phyloP scores from a whole-genome alignment of 805 yeast genomes.

The Candida nonsorbophila region DNA sequence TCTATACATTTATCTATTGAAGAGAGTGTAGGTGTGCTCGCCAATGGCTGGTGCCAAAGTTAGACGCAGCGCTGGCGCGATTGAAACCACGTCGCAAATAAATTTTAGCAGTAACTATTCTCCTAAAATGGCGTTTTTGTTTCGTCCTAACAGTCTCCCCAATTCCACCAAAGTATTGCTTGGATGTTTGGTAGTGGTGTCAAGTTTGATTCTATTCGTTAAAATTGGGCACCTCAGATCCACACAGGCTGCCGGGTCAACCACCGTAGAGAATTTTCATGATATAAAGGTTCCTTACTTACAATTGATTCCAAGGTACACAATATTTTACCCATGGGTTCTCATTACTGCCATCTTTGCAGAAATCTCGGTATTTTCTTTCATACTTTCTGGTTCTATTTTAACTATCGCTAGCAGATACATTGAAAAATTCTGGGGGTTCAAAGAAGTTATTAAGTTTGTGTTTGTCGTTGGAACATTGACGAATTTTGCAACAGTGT shows the following conservation, averaged over 20 bases:
- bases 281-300: slow-evolving; percentile 49
- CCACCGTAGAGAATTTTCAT: slow-evolving; percentile 21
- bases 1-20: slow-evolving; percentile 3
- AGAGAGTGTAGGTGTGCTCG: too few relatives aligned
- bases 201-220: slow-evolving; percentile 15
- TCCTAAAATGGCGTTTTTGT: slow-evolving; percentile 6
- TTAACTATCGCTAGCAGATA: slow-evolving; percentile 39
- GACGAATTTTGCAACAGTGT: slow-evolving; percentile 51
- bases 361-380: slow-evolving; percentile 47
- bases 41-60: too few relatives aligned
- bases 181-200: slow-evolving; percentile 30
- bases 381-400: slow-evolving; percentile 31
- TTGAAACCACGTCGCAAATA: too few relatives aligned
- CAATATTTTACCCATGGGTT: slow-evolving; percentile 60
- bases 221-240: slow-evolving; percentile 12
- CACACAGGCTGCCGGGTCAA: slow-evolving; percentile 4
- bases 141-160: slow-evolving; percentile 27
- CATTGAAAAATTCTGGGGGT: slow-evolving; percentile 49
- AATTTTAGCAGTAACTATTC: too few relatives aligned
- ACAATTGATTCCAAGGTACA: slow-evolving; percentile 59
- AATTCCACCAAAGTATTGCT: slow-evolving; percentile 44
- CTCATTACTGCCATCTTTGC: slow-evolving; percentile 58
- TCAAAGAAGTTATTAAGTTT: slow-evolving; percentile 44
- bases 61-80: too few relatives aligned
- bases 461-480: slow-evolving; percentile 48